These are phyloP conservation scores for Immersiporthe knoxdaviesiana DNA, from an alignment of 2,329 filamentous ascomycete species.

Conservation along the genomic window DNA sequence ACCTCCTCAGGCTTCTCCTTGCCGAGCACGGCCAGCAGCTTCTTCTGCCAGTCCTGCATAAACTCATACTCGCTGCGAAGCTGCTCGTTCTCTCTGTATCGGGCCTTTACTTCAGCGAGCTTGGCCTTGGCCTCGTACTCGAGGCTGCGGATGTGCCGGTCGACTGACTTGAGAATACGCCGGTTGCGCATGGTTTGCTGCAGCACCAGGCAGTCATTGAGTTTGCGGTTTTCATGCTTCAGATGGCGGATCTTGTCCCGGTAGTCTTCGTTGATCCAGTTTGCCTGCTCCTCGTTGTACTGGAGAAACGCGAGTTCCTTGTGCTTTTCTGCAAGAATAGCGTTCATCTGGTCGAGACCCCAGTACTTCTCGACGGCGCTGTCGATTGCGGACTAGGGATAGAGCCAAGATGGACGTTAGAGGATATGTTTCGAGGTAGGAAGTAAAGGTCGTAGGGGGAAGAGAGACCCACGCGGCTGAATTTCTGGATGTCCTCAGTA, in stretches of 20 bases:
- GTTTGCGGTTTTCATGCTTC: conserved; percentile 26
- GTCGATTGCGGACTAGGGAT: conserved; percentile 30
- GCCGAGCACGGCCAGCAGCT: conserved; percentile 20
- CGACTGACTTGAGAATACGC: conserved; percentile 21
- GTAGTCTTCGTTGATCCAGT: conserved; percentile 18
- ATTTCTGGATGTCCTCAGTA: conserved; percentile 7
- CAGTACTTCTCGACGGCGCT: conserved; percentile 27
- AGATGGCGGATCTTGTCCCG: conserved; percentile 18
- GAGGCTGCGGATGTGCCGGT: conserved; percentile 22
- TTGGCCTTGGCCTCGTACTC: conserved; percentile 18
- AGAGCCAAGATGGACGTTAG: not conserved
- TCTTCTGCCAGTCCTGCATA: not conserved
- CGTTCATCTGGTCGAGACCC: conserved; percentile 18
- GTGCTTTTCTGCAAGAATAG: conserved; percentile 19
- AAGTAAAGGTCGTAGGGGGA: too few relatives aligned
- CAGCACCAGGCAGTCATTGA: conserved; percentile 24
- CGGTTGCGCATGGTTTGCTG: conserved; percentile 17
- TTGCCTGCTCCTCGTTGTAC: conserved; percentile 17
- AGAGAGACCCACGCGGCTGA: conserved; percentile 5
- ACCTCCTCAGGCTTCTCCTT: conserved; percentile 25
- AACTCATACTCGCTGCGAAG: conserved; percentile 13
- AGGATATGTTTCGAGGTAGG: not conserved
- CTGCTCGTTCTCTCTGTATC: conserved; percentile 14
- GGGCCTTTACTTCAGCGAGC: conserved; percentile 23
- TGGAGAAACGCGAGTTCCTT: conserved; percentile 15